Evolutionary conservation across 1,284 basidiomycete genomes (phyloP).

Genomic region (Microbotryum lychnidis-dioicae): DNA sequence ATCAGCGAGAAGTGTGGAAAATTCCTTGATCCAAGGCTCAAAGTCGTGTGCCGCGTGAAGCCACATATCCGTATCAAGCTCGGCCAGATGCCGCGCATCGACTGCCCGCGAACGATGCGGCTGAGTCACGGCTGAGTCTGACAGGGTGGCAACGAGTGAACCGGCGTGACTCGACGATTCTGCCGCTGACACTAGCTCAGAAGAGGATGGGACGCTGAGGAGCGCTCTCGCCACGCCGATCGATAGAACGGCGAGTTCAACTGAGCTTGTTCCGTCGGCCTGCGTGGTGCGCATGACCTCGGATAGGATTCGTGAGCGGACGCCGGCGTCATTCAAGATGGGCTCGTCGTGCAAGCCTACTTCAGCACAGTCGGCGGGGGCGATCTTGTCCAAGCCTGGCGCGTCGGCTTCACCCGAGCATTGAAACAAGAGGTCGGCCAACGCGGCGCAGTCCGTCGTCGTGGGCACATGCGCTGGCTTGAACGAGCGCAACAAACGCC

Average conservation of each 20-base stretch:
- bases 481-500: constrained; percentile 19
- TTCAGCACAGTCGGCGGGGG: not conserved
- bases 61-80: constrained; percentile 42
- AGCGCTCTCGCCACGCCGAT: too few relatives aligned
- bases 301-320: too few relatives aligned
- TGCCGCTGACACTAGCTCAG: too few relatives aligned
- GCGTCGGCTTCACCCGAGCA: constrained; percentile 5
- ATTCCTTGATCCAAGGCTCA: constrained; percentile 55
- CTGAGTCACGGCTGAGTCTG: too few relatives aligned
- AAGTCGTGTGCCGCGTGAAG: constrained; percentile 44
- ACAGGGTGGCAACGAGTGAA: too few relatives aligned
- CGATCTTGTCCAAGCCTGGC: constrained; percentile 5
- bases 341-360: too few relatives aligned
- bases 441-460: constrained; percentile 7
- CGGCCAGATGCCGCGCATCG: constrained; percentile 39
- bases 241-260: too few relatives aligned
- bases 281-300: too few relatives aligned
- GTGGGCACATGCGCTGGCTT: not conserved
- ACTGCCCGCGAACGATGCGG: not conserved
- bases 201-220: too few relatives aligned
- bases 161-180: too few relatives aligned
- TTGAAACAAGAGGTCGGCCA: constrained; percentile 19
- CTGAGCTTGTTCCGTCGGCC: too few relatives aligned
- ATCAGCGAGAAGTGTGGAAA: constrained; percentile 57
- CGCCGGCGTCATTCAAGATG: too few relatives aligned